Evolutionary conservation across 2,329 filamentous ascomycete species (phyloP).

Genomic region (Cladorrhinum sp.): DNA sequence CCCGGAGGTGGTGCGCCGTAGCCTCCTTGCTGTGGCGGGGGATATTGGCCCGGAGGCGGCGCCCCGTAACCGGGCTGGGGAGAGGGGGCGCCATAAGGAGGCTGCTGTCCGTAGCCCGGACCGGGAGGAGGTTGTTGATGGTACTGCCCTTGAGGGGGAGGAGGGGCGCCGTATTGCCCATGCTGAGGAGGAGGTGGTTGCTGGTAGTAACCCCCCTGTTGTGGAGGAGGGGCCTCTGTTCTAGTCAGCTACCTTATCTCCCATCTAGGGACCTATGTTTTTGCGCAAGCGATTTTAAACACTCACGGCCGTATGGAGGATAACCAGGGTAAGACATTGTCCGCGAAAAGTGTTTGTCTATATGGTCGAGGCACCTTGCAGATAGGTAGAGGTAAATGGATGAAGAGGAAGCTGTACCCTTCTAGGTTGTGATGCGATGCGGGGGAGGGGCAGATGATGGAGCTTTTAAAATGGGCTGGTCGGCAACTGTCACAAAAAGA

Average conservation of each 20-base stretch:
- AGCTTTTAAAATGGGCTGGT: not conserved
- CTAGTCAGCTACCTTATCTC: constrained; percentile 3
- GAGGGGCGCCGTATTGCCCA: constrained; percentile 31
- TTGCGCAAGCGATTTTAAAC: not conserved
- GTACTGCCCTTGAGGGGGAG: constrained; percentile 15
- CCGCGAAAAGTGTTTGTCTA: not conserved
- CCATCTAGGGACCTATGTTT: constrained; percentile 24
- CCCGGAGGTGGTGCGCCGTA: constrained; percentile 29
- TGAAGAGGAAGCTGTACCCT: no score
- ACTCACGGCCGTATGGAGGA: constrained; percentile 37
- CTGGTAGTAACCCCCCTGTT: constrained; percentile 31
- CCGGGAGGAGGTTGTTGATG: constrained; percentile 8
- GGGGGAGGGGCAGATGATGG: constrained; percentile 10
- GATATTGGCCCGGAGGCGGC: constrained; percentile 26
- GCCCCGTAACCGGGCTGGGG: constrained; percentile 26
- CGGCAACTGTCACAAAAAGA: not conserved
- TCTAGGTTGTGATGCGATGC: no score
- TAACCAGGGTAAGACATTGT: constrained; percentile 37
- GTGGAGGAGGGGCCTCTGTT: constrained; percentile 28
- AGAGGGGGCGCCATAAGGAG: constrained; percentile 28
- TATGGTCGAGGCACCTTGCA: not conserved
- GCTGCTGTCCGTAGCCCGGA: constrained; percentile 6
- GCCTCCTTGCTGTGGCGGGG: constrained; percentile 3
- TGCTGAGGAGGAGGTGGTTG: constrained; percentile 25
- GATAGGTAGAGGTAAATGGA: not conserved